Conservation (phyloP, 2,329 filamentous ascomycete genomes). For the Huntiella abstrusa region DNA sequence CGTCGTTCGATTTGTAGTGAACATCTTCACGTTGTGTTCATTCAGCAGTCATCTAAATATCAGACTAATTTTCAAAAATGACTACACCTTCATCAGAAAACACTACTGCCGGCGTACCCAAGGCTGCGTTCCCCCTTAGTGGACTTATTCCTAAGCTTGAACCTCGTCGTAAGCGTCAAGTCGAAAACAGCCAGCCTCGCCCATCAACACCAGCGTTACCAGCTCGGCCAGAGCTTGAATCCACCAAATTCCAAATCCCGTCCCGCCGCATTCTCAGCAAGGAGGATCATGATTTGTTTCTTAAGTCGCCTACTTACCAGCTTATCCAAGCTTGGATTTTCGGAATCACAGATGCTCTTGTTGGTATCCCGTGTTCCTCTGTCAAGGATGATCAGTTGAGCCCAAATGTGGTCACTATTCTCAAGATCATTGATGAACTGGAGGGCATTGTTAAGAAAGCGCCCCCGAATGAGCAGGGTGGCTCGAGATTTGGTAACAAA, state of each 20-base stretch:
- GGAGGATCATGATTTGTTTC: slow-evolving; percentile 64
- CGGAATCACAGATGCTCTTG: slow-evolving; percentile 62
- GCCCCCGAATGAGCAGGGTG: slow-evolving; percentile 69
- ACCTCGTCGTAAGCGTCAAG: slow-evolving; percentile 36
- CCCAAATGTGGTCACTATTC: slow-evolving; percentile 40
- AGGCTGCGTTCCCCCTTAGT: slow-evolving; percentile 18
- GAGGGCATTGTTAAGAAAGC: slow-evolving; percentile 46
- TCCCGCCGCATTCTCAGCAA: slow-evolving; percentile 63
- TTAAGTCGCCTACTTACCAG: slow-evolving; percentile 53
- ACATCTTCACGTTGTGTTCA: neutral
- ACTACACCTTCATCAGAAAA: neutral
- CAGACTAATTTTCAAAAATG: neutral
- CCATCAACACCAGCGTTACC: slow-evolving; percentile 61
- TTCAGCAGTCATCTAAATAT: neutral
- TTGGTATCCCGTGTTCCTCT: slow-evolving; percentile 48
- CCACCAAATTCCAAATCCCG: slow-evolving; percentile 45
- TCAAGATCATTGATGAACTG: slow-evolving; percentile 51
- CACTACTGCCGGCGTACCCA: too few relatives aligned
- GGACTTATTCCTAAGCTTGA: slow-evolving; percentile 47
- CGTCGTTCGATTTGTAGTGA: neutral
- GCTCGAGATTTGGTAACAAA: slow-evolving; percentile 88
- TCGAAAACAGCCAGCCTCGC: slow-evolving; percentile 38
- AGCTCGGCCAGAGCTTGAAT: slow-evolving; percentile 35
- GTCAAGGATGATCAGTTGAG: slow-evolving; percentile 38
- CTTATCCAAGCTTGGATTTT: slow-evolving; percentile 76